Conservation (phyloP, 2,329 filamentous ascomycete genomes). For the Monascus ruber region DNA sequence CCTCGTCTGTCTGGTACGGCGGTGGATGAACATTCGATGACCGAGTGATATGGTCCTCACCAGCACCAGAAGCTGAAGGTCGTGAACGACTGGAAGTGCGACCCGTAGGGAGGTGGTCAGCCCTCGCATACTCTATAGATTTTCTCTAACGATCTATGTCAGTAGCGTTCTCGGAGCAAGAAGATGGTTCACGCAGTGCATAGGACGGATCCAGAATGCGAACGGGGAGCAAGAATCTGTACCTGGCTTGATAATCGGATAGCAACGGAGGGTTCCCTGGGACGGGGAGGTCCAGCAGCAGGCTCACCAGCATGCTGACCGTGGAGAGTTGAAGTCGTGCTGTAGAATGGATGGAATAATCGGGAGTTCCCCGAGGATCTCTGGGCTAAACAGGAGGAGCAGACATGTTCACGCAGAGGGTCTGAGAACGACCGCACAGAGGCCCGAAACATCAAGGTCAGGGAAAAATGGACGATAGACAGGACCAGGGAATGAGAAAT, state of each 20-base stretch:
- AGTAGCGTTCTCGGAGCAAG: too few relatives aligned
- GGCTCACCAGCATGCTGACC: slow-evolving; percentile 2
- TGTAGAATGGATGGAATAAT: slow-evolving; percentile 15
- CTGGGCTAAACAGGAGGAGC: slow-evolving; percentile 21
- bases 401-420: slow-evolving; percentile 24
- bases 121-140: too few relatives aligned
- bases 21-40: too few relatives aligned
- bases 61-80: too few relatives aligned
- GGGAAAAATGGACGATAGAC: not conserved
- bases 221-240: not conserved
- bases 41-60: too few relatives aligned
- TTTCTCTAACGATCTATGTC: too few relatives aligned
- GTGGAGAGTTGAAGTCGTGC: slow-evolving; percentile 7
- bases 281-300: not conserved
- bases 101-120: too few relatives aligned
- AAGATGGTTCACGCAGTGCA: too few relatives aligned
- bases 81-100: too few relatives aligned
- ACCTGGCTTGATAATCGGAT: not conserved
- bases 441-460: slow-evolving; percentile 26
- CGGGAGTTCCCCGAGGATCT: slow-evolving; percentile 12
- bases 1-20: too few relatives aligned
- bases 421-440: slow-evolving; percentile 26
- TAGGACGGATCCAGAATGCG: too few relatives aligned
- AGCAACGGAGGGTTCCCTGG: not conserved
- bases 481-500: not conserved